Conservation (phyloP, 148 eudicot genomes). For the Camellia lanceoleosa region DNA sequence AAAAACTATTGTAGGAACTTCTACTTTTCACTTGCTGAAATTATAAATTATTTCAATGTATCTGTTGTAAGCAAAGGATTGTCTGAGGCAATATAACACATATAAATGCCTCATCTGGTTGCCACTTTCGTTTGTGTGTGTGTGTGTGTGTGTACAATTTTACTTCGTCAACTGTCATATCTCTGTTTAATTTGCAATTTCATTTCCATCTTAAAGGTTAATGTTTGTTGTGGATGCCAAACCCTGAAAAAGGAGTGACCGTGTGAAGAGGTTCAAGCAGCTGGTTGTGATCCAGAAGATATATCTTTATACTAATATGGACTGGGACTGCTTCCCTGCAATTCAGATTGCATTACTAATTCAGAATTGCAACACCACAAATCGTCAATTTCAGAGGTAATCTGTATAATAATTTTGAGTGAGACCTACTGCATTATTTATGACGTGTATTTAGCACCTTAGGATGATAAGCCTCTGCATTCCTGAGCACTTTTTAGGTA, state of each 20-base stretch:
- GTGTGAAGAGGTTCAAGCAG: slow-evolving; percentile 75
- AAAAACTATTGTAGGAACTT: background rate
- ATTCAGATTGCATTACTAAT: slow-evolving; percentile 60
- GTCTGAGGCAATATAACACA: background rate
- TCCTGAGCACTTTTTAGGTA: too few species aligned
- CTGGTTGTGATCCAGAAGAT: slow-evolving; percentile 68
- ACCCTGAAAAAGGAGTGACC: slow-evolving; percentile 86
- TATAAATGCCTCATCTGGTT: slow-evolving; percentile 6
- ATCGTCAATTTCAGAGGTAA: slow-evolving; percentile 61
- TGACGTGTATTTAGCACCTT: background rate
- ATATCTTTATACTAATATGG: slow-evolving; percentile 67
- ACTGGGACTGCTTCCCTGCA: slow-evolving; percentile 76
- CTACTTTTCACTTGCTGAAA: background rate
- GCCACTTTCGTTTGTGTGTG: background rate
- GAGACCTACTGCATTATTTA: background rate
- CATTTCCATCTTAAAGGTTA: slow-evolving; percentile 49
- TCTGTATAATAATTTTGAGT: background rate
- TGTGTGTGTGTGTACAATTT: too few species aligned
- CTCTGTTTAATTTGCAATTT: background rate
- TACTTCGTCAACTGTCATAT: background rate
- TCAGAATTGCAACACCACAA: slow-evolving; percentile 67
- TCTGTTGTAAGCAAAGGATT: background rate
- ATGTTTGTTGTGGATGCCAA: slow-evolving; percentile 81
- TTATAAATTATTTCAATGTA: background rate
- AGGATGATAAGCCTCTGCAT: background rate